These are phyloP conservation scores for Ustilago vetiveriae DNA, from an alignment of 1,284 basidiomycete species.

Conservation along the genomic window DNA sequence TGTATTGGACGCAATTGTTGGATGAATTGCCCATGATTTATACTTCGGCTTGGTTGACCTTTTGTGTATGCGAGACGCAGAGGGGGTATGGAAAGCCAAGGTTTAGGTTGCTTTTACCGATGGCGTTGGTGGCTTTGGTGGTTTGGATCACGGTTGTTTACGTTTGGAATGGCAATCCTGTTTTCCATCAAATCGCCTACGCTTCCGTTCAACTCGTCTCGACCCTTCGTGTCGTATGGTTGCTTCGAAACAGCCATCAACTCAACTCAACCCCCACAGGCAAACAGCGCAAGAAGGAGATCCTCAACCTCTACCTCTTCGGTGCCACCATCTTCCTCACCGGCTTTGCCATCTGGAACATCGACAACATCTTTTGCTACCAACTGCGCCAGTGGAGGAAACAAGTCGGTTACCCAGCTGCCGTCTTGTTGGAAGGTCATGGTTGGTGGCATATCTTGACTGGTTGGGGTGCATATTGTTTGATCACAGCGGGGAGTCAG, in stretches of 20 bases:
- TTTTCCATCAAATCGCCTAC: conserved; percentile 72
- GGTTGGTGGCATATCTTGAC: conserved; percentile 72
- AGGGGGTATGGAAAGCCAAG: conserved; percentile 31
- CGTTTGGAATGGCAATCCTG: conserved; percentile 70
- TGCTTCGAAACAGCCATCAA: conserved; percentile 50
- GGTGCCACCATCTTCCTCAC: conserved; percentile 61
- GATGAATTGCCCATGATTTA: conserved; percentile 68
- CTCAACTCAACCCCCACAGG: conserved; percentile 26
- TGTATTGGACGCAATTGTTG: conserved; percentile 60
- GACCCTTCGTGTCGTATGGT: conserved; percentile 59
- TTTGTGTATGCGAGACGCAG: conserved; percentile 55
- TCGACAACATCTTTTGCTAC: conserved; percentile 71
- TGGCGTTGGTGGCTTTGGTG: conserved; percentile 31
- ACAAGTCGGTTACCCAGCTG: conserved; percentile 52
- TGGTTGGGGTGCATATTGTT: conserved; percentile 69
- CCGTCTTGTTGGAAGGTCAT: conserved; percentile 59
- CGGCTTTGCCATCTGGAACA: conserved; percentile 71
- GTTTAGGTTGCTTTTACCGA: conserved; percentile 37
- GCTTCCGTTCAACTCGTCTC: conserved; percentile 68
- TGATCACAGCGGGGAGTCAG: conserved; percentile 64
- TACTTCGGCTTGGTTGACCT: conserved; percentile 52
- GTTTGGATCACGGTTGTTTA: conserved; percentile 64
- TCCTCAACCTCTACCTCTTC: conserved; percentile 16
- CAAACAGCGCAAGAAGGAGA: conserved; percentile 17
- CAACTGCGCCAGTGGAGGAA: conserved; percentile 44